phyloP scores from a whole-genome alignment of 2,329 filamentous ascomycete species.

The Calonectria ilicicola region DNA sequence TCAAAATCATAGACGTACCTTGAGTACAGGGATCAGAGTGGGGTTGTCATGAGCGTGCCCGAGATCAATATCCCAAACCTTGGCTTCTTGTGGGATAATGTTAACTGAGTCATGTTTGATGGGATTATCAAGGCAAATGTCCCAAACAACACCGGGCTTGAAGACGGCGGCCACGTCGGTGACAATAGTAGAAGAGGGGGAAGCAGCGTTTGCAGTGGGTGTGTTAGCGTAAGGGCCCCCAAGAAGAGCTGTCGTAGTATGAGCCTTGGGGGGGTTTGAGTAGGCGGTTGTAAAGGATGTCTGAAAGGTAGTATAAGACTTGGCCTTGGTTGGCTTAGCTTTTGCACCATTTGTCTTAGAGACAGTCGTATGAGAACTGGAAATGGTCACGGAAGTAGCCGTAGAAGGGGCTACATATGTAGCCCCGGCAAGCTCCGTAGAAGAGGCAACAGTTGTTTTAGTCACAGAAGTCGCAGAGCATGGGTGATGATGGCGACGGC shows the following conservation, averaged over 20 bases:
- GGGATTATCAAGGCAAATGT: conserved; percentile 47
- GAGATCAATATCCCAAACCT: conserved; percentile 49
- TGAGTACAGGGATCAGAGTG: conserved; percentile 44
- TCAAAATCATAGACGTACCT: conserved; percentile 31
- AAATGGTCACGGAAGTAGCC: neutral
- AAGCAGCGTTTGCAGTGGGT: neutral
- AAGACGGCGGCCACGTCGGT: conserved; percentile 10
- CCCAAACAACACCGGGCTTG: conserved; percentile 46
- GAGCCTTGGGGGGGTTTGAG: neutral
- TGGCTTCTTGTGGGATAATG: conserved; percentile 41
- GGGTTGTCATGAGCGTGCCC: conserved; percentile 41
- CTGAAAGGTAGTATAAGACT: neutral
- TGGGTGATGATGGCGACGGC: neutral
- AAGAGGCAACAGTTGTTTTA: neutral
- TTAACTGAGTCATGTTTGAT: conserved; percentile 41
- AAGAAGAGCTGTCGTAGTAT: neutral
- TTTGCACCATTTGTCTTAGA: neutral
- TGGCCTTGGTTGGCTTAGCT: neutral
- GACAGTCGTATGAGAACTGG: neutral
- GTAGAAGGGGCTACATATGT: neutral
- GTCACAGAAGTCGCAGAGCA: neutral
- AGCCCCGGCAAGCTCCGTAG: neutral
- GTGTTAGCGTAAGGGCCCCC: neutral
- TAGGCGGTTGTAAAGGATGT: neutral
- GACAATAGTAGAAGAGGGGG: too few relatives aligned